phyloP scores from a whole-genome alignment of 164 flowering plant species.

The Chimonanthus praecox region DNA sequence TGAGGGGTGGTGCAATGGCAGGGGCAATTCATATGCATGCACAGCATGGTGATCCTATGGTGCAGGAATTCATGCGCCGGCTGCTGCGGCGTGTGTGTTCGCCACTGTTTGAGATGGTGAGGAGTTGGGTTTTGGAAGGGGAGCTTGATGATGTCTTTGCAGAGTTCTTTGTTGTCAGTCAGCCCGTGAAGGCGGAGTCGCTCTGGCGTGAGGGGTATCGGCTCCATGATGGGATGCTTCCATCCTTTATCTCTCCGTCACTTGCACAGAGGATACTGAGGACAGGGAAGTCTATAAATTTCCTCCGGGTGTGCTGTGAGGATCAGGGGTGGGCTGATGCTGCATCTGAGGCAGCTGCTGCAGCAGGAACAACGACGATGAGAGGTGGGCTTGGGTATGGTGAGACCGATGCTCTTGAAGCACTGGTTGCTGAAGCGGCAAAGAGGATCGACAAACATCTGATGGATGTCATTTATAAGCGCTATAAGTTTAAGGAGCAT shows the following conservation, averaged over 20 bases:
- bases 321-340: conserved; percentile 96
- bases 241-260: conserved; percentile 75
- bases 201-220: conserved; percentile 96
- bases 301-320: conserved; percentile 94
- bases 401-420: conserved; percentile 92
- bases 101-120: conserved; percentile 98
- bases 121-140: conserved; percentile 99
- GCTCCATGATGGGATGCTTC: conserved; percentile 85
- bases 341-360: conserved; percentile 83
- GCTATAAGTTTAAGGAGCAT: conserved; percentile 87
- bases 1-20: conserved; percentile 98
- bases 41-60: conserved; percentile 90
- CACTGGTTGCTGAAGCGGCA: conserved; percentile 84
- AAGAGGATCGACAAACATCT: conserved; percentile 91
- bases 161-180: conserved; percentile 82
- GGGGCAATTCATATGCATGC: conserved; percentile 96
- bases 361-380: conserved; percentile 77
- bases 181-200: conserved; percentile 91
- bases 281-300: conserved; percentile 97
- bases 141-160: conserved; percentile 89
- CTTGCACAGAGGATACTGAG: conserved; percentile 86
- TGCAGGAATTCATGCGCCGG: conserved; percentile 84
- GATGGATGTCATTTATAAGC: conserved; percentile 73
- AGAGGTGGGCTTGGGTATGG: conserved; percentile 96
- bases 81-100: conserved; percentile 84